These are phyloP conservation scores for Phytophthora quininea DNA, from an alignment of 352 stramenopile genomes.

Conservation along the genomic window DNA sequence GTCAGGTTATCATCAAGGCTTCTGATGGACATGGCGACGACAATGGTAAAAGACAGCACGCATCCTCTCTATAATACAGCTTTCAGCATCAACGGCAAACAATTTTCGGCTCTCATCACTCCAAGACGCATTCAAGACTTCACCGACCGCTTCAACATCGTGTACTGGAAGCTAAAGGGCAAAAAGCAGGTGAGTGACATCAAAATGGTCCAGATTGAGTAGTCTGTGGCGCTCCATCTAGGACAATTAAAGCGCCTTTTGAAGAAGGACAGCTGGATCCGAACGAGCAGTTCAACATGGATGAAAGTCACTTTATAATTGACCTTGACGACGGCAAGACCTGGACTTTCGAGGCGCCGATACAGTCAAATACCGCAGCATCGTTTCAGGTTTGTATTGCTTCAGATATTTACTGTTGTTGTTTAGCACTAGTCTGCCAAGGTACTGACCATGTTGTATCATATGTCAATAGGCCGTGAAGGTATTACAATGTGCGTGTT, in stretches of 20 bases:
- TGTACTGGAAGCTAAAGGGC: slow-evolving; percentile 5
- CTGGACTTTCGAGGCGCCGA: slow-evolving; percentile 5
- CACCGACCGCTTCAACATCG: slow-evolving; percentile 10
- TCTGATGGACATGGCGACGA: not conserved
- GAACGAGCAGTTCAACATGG: slow-evolving; percentile 12
- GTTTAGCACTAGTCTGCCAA: too few species aligned
- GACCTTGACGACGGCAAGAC: slow-evolving; percentile 18
- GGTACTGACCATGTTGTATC: not conserved
- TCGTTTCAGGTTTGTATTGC: slow-evolving; percentile 13
- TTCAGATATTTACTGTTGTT: too few species aligned
- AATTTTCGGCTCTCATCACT: not conserved
- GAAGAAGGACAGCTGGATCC: slow-evolving; percentile 2
- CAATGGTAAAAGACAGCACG: slow-evolving; percentile 9
- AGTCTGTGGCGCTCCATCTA: slow-evolving; percentile 6
- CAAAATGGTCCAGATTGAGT: slow-evolving; percentile 11
- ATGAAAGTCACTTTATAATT: slow-evolving; percentile 20
- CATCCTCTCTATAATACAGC: not conserved
- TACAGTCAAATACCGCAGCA: slow-evolving; percentile 9
- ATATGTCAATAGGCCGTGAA: slow-evolving; percentile 10
- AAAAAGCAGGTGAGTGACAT: slow-evolving; percentile 17
- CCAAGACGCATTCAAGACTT: slow-evolving; percentile 10
- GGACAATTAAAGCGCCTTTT: slow-evolving; percentile 6
- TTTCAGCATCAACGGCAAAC: not conserved
- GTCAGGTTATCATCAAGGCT: not conserved
- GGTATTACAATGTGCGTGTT: slow-evolving; percentile 24